Conservation (phyloP, 2,329 filamentous ascomycete genomes). For the Aspergillus sp. region DNA sequence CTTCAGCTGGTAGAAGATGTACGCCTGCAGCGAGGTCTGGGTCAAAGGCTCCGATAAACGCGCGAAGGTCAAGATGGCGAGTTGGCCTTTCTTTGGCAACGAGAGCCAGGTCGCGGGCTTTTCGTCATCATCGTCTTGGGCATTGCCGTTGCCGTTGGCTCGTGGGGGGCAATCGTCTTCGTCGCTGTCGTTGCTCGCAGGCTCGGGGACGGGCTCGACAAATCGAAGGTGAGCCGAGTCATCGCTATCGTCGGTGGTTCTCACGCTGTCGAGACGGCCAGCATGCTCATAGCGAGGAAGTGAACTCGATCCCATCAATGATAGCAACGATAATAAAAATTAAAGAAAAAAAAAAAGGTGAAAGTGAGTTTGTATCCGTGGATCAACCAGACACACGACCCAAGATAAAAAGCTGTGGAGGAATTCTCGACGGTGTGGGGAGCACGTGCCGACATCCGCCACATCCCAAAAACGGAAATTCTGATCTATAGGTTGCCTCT, state of each 20-base stretch:
- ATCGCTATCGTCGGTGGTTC: neutral
- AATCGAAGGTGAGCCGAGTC: neutral
- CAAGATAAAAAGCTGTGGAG: neutral
- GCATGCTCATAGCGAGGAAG: neutral
- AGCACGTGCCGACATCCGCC: too few species aligned
- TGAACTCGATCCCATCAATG: neutral
- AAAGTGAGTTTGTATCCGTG: neutral
- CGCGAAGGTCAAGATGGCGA: slow-evolving; percentile 68
- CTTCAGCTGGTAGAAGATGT: slow-evolving; percentile 83
- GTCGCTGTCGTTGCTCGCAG: slow-evolving; percentile 3
- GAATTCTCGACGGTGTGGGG: neutral
- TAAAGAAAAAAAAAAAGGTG: too few species aligned
- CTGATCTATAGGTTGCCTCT: too few species aligned
- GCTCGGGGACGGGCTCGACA: neutral
- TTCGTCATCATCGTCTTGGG: slow-evolving; percentile 15
- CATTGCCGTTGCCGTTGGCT: neutral
- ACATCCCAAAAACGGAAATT: too few species aligned
- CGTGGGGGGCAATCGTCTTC: slow-evolving; percentile 8
- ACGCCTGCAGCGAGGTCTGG: slow-evolving; percentile 67
- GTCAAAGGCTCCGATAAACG: slow-evolving; percentile 75
- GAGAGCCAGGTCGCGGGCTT: slow-evolving; percentile 59
- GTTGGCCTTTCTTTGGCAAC: slow-evolving; percentile 67
- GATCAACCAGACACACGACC: neutral
- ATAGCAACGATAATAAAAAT: too few species aligned
- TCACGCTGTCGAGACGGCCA: neutral